Conservation (phyloP, 176 grass and related monocot genomes). For the Cymbopogon citratus region DNA sequence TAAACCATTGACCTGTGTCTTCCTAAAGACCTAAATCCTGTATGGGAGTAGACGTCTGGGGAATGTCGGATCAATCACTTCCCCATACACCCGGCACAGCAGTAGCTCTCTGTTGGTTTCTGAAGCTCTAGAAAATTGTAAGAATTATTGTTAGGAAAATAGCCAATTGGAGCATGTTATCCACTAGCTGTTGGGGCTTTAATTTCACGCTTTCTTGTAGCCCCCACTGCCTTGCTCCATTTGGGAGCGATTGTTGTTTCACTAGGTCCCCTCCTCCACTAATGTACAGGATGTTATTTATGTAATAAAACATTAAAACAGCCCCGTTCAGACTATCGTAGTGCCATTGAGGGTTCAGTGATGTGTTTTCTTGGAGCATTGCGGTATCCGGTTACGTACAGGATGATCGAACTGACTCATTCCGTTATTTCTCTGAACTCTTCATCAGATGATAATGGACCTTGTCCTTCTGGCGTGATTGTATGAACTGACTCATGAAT, state of each 20-base stretch:
- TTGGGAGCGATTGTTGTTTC: not conserved
- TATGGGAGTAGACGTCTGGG: not conserved
- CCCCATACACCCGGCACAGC: not conserved
- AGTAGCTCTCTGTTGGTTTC: not conserved
- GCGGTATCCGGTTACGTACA: not conserved
- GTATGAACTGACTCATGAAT: not conserved
- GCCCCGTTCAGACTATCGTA: not conserved
- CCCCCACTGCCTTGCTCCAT: not conserved
- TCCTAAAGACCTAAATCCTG: not conserved
- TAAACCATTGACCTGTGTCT: conserved; percentile 31
- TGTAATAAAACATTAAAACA: not conserved
- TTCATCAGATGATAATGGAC: not conserved
- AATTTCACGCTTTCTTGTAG: not conserved
- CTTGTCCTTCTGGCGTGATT: not conserved
- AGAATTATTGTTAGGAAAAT: not conserved
- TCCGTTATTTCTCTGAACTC: not conserved
- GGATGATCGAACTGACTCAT: not conserved
- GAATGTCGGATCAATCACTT: not conserved
- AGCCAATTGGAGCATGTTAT: not conserved
- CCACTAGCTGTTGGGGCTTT: not conserved
- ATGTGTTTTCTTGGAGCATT: not conserved
- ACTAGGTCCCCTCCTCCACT: not conserved
- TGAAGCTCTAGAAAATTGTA: not conserved
- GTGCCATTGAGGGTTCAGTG: too few species aligned
- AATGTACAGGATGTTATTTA: conserved; percentile 24